These are phyloP conservation scores for Termitomyces sp. DNA, from an alignment of 768 basidiomycete genomes.

Conservation along the genomic window DNA sequence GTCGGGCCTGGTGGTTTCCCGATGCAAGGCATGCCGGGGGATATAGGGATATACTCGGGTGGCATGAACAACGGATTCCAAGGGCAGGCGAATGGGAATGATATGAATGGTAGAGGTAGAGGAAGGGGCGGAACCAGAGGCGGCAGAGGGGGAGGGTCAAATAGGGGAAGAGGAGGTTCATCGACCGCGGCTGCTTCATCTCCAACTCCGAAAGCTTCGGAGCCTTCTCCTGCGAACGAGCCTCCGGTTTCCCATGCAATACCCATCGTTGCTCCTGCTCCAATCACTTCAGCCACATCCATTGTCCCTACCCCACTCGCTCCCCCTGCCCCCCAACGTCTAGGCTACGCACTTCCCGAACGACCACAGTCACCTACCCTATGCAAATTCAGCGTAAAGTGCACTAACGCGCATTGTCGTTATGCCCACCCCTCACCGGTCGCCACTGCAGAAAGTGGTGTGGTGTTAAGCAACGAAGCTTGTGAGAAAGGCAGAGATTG, in stretches of 20 bases:
- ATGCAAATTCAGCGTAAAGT: constrained; percentile 91
- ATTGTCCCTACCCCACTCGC: constrained; percentile 13
- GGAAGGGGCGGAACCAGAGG: constrained; percentile 37
- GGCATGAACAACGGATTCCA: constrained; percentile 34
- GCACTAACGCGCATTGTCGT: constrained; percentile 83
- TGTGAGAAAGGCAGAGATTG: constrained; percentile 89
- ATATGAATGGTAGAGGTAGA: constrained; percentile 27
- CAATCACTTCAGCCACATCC: constrained; percentile 15
- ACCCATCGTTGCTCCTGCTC: constrained; percentile 25
- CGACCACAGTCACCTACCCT: constrained; percentile 84
- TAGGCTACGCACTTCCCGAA: constrained; percentile 59
- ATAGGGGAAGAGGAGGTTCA: constrained; percentile 44
- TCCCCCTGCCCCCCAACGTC: constrained; percentile 27
- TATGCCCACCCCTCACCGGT: constrained; percentile 97
- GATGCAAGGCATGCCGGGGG: constrained; percentile 51
- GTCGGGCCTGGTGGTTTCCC: constrained; percentile 52
- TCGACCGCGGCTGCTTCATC: constrained; percentile 12
- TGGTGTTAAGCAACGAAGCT: constrained; percentile 90
- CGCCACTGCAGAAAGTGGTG: constrained; percentile 89
- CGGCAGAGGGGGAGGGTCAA: constrained; percentile 40
- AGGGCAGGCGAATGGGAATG: constrained; percentile 24
- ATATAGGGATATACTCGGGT: constrained; percentile 46
- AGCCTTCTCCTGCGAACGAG: constrained; percentile 6
- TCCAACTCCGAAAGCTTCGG: constrained; percentile 18
- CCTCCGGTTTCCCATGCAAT: constrained; percentile 20